These are phyloP conservation scores for Penicillium longicatenatum DNA, from an alignment of 495 filamentous ascomycete genomes.

Conservation along the genomic window DNA sequence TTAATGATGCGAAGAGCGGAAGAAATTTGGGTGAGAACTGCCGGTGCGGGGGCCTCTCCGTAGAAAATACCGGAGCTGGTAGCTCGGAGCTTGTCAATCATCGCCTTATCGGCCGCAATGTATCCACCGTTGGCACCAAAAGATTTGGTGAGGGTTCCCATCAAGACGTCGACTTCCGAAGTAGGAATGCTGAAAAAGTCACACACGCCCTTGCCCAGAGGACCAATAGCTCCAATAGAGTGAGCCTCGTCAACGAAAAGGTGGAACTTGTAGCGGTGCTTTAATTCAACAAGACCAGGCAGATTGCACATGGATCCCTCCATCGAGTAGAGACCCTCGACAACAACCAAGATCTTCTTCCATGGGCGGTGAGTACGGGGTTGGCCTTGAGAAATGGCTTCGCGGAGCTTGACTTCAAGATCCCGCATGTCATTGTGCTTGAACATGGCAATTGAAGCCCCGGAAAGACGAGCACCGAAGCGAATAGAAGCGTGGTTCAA, in stretches of 20 bases:
- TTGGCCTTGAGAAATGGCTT: conserved; percentile 93
- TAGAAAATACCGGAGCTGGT: conserved; percentile 86
- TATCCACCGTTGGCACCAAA: conserved; percentile 99
- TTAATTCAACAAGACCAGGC: conserved; percentile 79
- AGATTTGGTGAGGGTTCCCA: conserved; percentile 98
- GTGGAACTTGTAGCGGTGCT: conserved; percentile 94
- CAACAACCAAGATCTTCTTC: conserved; percentile 97
- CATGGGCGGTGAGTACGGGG: conserved; percentile 95
- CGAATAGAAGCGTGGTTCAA: conserved; percentile 97
- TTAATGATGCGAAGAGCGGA: conserved; percentile 82
- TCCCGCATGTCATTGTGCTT: conserved; percentile 95
- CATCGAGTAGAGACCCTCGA: conserved; percentile 98
- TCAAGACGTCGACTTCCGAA: conserved; percentile 87
- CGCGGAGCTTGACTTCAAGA: conserved; percentile 79
- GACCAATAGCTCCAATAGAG: conserved; percentile 91
- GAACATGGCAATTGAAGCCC: conserved; percentile 92
- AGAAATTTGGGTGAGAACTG: conserved; percentile 85
- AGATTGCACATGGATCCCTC: conserved; percentile 98
- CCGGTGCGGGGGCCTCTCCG: conserved; percentile 84
- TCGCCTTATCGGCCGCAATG: conserved; percentile 82
- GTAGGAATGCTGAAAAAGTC: conserved; percentile 95
- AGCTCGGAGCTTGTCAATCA: conserved; percentile 86
- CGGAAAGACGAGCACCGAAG: conserved; percentile 89
- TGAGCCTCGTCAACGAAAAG: conserved; percentile 97
- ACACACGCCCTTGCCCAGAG: conserved; percentile 86